Base-by-base conservation (phyloP, 2,329 filamentous ascomycete species). In the Ambrosiella xylebori region DNA sequence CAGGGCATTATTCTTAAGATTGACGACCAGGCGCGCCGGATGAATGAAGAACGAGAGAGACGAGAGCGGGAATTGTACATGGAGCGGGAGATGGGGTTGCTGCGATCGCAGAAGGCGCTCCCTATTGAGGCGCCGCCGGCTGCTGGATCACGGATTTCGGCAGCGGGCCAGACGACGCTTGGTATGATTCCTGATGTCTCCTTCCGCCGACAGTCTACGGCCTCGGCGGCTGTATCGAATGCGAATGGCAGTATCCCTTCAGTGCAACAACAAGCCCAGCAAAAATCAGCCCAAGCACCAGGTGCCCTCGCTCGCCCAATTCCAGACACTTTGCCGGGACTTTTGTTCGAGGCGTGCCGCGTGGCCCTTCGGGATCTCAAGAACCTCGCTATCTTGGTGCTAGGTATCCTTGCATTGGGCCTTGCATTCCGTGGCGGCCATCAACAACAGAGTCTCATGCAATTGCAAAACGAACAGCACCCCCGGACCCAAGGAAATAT, bases 301-400 rank as follows among this genome's bases (percentile, higher is more conserved):
- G 27, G 13, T 19, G 44, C 37, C 39, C n/a, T 15, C n/a, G 13
- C 38, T 17, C 57, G 58, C n/a, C 39, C 39, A 8, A 45, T 60
- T 27, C 59, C 59, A 8, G 76, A 76, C 0, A 76, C 76, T 1
- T 70, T 84, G 9, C 69, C 73, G 0, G 75, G 80, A 61, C 69
- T 83, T 7, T 64, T 83, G 0, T 63, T 78, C 7, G 76, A 79
- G 62, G 77, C 79, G 0, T 69, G 71, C 55, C 72, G 74, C 38
- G 75, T 83, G 7, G 66, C 78, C 15, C 64, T 83, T 63, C 73
- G 75, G 52, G 80, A 84, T 63, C 73, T 73, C 59, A 81, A 77
- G 68, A 84, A 83, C 58, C 65, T 82, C 8, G 68, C 74, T n/a
- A 82, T 84, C 35, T 69, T 72, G 4, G 64, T 78, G 0, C 68